Percentiles rank a stretch among this genome's conserved stretches.
These are phyloP conservation scores for Lachancea lanzarotensis DNA, from an alignment of 805 yeast genomes.

Conservation along the genomic window DNA sequence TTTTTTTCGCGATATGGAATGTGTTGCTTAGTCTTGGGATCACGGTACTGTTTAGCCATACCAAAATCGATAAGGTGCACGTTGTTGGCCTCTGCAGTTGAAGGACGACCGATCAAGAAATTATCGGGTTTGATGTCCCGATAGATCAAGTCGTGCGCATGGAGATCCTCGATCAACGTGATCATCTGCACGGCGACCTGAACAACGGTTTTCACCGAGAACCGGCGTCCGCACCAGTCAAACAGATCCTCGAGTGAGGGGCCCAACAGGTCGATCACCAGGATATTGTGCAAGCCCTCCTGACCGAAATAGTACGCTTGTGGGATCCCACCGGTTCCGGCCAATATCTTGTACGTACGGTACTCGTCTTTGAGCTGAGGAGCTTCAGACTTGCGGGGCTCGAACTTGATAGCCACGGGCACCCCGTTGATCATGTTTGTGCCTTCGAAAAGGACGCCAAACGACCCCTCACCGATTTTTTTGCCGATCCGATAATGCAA, in stretches of 20 bases:
- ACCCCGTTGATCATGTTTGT: constrained; percentile 83
- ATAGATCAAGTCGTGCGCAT: constrained; percentile 84
- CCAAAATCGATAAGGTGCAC: constrained; percentile 95
- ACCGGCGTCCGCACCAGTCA: constrained; percentile 96
- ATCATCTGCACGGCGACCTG: constrained; percentile 96
- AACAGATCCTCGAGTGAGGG: constrained; percentile 94
- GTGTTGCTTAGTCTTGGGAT: constrained; percentile 91
- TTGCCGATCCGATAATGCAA: constrained; percentile 95
- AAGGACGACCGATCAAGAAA: constrained; percentile 87
- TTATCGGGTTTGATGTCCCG: constrained; percentile 98
- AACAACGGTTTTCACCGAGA: constrained; percentile 80
- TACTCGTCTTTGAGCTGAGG: constrained; percentile 97
- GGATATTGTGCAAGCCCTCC: constrained; percentile 92
- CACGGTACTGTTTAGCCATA: constrained; percentile 97
- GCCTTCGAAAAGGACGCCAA: constrained; percentile 96
- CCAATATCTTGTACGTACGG: constrained; percentile 83
- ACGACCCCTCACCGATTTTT: constrained; percentile 97
- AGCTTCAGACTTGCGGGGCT: constrained; percentile 94
- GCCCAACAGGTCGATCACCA: constrained; percentile 90
- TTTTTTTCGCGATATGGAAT: constrained; percentile 96
- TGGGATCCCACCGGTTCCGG: constrained; percentile 82
- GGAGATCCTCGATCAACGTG: constrained; percentile 75
- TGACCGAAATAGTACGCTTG: constrained; percentile 98
- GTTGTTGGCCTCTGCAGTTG: constrained; percentile 72
- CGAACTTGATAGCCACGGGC: constrained; percentile 94